These are phyloP conservation scores for Aspergillus ustus DNA, from an alignment of 2,329 filamentous ascomycete genomes.

Conservation along the genomic window DNA sequence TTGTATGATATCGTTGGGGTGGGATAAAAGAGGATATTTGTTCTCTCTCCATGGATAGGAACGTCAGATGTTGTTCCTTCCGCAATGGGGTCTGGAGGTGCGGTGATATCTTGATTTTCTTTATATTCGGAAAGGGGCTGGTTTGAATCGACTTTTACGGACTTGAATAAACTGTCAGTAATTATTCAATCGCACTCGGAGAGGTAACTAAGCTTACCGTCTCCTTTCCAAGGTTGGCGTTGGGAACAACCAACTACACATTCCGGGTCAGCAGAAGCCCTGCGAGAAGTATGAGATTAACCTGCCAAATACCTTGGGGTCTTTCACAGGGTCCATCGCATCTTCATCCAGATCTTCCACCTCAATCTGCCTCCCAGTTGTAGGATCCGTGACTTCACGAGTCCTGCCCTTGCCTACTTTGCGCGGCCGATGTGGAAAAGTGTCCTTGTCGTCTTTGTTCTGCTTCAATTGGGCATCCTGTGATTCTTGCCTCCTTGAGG, in stretches of 20 bases:
- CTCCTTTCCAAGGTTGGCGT: conserved; percentile 80
- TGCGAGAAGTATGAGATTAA: neutral
- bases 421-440: conserved; percentile 56
- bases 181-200: neutral
- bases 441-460: conserved; percentile 44
- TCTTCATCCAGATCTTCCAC: conserved; percentile 80
- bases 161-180: conserved; percentile 38
- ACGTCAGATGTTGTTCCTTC: conserved; percentile 87
- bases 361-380: conserved; percentile 81
- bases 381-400: conserved; percentile 79
- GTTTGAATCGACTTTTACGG: conserved; percentile 70
- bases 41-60: conserved; percentile 94
- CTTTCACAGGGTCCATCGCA: conserved; percentile 70
- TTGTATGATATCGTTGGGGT: conserved; percentile 89
- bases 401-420: conserved; percentile 50
- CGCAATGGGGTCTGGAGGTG: conserved; percentile 84
- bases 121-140: conserved; percentile 82
- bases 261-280: conserved; percentile 3
- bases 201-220: conserved; percentile 57
- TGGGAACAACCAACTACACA: conserved; percentile 76
- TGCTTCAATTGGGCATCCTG: conserved; percentile 23
- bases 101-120: conserved; percentile 82
- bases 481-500: conserved; percentile 12
- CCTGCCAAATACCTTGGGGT: conserved; percentile 64
- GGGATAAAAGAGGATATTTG: conserved; percentile 93